Evolutionary conservation across 2,329 filamentous ascomycete species (phyloP), one percentile per base, ranked within the genome.

Genomic region (Microcera coccophila): DNA sequence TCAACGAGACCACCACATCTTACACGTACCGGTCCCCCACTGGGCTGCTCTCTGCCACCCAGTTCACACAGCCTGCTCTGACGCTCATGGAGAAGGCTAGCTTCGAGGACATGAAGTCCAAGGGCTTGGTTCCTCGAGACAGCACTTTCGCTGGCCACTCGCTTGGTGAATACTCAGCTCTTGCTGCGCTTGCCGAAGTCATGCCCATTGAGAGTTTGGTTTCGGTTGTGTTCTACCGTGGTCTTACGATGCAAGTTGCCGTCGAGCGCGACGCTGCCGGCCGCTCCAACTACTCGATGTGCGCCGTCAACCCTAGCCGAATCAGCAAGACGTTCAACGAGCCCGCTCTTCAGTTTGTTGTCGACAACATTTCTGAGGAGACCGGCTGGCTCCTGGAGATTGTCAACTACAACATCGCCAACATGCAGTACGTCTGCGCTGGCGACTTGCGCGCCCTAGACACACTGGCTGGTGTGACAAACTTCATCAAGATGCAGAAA

Each of bases 41-140:
- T 3, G 93, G 93, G 60, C 79, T 98, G 41, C 79, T 98, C 29
- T 98, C 93, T 28, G 93, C 94, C 4, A 98, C 93, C 4, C 93
- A 98, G 65, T 98, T 98, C 75, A 98, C 93, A 0, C 93, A 98
- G 70, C 93, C 93, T 24, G 93, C 93, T 38, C 75, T 98, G 58
- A 98, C 93, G 1, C 79, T 98, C 38, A 98, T 98, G 94, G 93
- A 98, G 76, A 98, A 98, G 80, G 93, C 93, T 46, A 95, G 89
- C 60, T 98, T 98, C 58, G 93, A 97, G 71, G 94, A 98, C 67
- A 97, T 98, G 93, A 89, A 89, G 62, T 80, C 90, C 59, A 97
- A 95, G 78, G 93, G 94, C 48, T 81, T 98, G 24, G 91, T 98
- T 22, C 90, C 95, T 58, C 80, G 89, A 46, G 91, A 97, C 73